These are phyloP conservation scores for Penicillium griseofulvum DNA, from an alignment of 2,329 filamentous ascomycete genomes.

Conservation along the genomic window DNA sequence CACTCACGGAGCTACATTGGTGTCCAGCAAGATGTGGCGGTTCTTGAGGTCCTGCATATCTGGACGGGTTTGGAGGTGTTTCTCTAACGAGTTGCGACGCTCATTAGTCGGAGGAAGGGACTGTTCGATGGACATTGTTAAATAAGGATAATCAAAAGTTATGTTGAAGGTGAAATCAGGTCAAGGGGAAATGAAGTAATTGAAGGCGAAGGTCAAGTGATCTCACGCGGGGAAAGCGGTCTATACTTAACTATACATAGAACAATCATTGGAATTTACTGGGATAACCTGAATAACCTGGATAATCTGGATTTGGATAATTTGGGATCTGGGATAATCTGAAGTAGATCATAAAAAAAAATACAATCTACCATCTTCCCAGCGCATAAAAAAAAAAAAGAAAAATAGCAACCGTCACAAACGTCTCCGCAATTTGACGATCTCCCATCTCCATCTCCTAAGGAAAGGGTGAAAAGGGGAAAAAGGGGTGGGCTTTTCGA, in stretches of 20 bases:
- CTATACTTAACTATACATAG: background rate
- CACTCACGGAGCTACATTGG: conserved; percentile 63
- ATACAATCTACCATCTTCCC: background rate
- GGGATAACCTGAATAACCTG: background rate
- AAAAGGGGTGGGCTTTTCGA: background rate
- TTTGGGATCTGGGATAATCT: background rate
- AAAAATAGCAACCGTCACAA: conserved; percentile 2
- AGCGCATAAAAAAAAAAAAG: background rate
- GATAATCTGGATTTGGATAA: background rate
- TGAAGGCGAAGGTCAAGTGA: conserved; percentile 17
- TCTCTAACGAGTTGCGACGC: conserved; percentile 67
- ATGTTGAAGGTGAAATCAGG: background rate
- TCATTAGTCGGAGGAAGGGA: conserved; percentile 57
- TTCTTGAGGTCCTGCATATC: conserved; percentile 65
- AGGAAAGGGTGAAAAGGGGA: background rate
- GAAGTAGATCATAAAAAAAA: background rate
- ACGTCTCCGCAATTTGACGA: conserved; percentile 4
- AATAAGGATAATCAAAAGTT: conserved; percentile 7
- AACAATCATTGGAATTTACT: background rate
- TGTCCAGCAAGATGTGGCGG: conserved; percentile 65
- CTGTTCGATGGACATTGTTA: conserved; percentile 49
- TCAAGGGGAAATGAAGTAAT: background rate
- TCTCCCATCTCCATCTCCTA: conserved; percentile 5
- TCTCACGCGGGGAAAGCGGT: conserved; percentile 21
- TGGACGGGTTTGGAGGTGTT: conserved; percentile 69